Evolutionary conservation across 2,329 filamentous ascomycete genomes (phyloP), one percentile per base, ranked within the genome.

Genomic region (Dothiorella sarmentorum): DNA sequence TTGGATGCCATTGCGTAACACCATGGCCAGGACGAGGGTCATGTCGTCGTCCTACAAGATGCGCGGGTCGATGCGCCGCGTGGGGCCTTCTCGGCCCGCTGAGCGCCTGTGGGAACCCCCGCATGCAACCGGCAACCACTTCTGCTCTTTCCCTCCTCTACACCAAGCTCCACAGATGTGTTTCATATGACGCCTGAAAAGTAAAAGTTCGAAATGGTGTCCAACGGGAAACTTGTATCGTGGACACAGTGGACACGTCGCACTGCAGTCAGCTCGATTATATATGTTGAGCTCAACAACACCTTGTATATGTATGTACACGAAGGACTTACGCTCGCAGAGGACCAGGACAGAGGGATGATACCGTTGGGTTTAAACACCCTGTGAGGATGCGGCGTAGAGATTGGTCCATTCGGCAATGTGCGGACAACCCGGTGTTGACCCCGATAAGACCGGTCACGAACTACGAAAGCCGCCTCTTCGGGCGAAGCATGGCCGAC

Each of bases 1-100:
- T 58, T 58, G 33, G 55, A 58, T 7, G 55, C 43, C 55, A 58
- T 58, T 7, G 33, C 37, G 24, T 10, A 20, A 29, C 24, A 53
- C 49, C 22, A 53, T 53, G 40, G 49, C 33, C 40, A 53, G 49
- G 49, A 53, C 6, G 35, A 40, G 24, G 49, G 49, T n/a, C 49
- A 53, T 53, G 35, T 38, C 40, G 49, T 53, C 22, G 49, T 53
- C 33, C 49, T 35, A 38, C 22, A 15, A 29, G 33, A 40, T 26
- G 22, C 35, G 49, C 49, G 49, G 11, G 24, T 22, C 18, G 45
- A 51, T 18, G 17, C 18, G 45, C 29, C 11, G 45, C 45, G 49
- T 29, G 49, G 49, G 49, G 35, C 49, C 49, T 33, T 18, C 24
- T 15, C 49, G 9, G 40, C 49, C 49, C 49, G 49, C 37, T 13